Base-by-base conservation (phyloP, 768 basidiomycete species). In the Tephrocybe sp. region DNA sequence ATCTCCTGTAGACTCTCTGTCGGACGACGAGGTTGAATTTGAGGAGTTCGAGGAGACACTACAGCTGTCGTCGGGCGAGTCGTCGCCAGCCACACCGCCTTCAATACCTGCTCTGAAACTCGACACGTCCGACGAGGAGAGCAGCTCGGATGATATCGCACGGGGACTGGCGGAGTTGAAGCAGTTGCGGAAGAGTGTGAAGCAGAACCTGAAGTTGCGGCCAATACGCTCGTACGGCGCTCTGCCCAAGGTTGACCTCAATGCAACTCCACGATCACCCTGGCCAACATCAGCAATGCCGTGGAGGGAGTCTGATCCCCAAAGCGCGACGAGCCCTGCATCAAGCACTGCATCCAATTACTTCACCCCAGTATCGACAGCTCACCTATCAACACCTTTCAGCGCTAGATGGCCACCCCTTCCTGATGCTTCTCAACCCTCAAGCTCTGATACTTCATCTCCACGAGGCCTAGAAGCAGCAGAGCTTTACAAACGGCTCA, bases 131-230 rank as follows among this genome's bases (percentile, higher is more conserved):
- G 71, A 68, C 26, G 70, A 71, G 23, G 71, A 73, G 44, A 62
- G 67, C 23, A 62, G 64, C n/a, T 64, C 67, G 30, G 88, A 85
- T 58, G 87, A 90, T 56, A 71, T 92, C 48, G 76, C 80, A 14
- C 80, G 81, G 55, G 87, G 86, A 53, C 74, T 92, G 33, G 82
- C 77, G 11, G 78, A 77, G 48, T 80, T 93, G 33, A 85, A 88
- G 51, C 70, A 79, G 58, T 76, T 93, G 7, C 80, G 90, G 28
- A 76, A 79, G 57, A 88, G 73, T 58, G 86, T 93, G 2, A 81
- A 85, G 68, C 77, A 83, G 67, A 93, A 93, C 59, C 78, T 93
- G 32, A 84, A 82, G 51, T 75, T 93, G 30, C 79, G 90, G 18
- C 90, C 91, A 24, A 86, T 93, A 50, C 80, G 82, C 44, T 85